Percentiles rank a stretch among this genome's conserved stretches.
phyloP scores from a whole-genome alignment of 2,329 filamentous ascomycete genomes.

The Microascus cirrosus region DNA sequence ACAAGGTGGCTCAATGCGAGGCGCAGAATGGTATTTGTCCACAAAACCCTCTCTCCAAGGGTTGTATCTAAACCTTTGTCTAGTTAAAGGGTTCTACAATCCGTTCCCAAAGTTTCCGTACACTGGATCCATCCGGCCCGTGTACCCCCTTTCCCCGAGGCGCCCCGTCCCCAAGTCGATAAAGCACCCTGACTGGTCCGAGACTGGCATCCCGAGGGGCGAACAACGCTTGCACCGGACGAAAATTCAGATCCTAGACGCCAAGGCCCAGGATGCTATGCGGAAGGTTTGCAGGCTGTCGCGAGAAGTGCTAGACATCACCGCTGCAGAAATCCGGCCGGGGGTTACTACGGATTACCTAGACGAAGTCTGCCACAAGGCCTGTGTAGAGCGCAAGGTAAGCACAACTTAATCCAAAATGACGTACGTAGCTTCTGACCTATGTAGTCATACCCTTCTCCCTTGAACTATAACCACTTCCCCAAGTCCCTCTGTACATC shows the following conservation, averaged over 20 bases:
- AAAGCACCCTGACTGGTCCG: conserved; percentile 74
- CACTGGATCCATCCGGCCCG: conserved; percentile 71
- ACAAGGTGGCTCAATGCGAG: conserved; percentile 34
- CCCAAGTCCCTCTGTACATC: conserved; percentile 98
- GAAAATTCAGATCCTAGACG: conserved; percentile 73
- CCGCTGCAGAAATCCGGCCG: conserved; percentile 71
- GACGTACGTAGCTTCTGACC: background rate
- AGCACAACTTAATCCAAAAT: conserved; percentile 20
- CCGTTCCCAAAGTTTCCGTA: conserved; percentile 83
- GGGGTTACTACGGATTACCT: conserved; percentile 94
- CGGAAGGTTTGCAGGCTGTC: conserved; percentile 80
- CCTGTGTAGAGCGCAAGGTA: conserved; percentile 85
- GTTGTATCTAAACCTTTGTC: conserved; percentile 76
- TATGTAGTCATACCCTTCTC: conserved; percentile 77
- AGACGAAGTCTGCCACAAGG: conserved; percentile 89
- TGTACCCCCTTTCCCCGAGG: conserved; percentile 69
- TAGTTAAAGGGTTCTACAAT: conserved; percentile 83
- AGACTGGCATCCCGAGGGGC: conserved; percentile 62
- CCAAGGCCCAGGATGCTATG: conserved; percentile 77
- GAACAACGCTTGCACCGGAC: conserved; percentile 57
- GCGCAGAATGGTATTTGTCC: conserved; percentile 52
- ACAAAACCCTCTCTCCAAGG: conserved; percentile 65
- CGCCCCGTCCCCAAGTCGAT: conserved; percentile 72
- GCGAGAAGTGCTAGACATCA: conserved; percentile 86
- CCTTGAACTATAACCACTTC: conserved; percentile 90